phyloP scores from a whole-genome alignment of 148 eudicot genomes.

The Euryodendron excelsum region DNA sequence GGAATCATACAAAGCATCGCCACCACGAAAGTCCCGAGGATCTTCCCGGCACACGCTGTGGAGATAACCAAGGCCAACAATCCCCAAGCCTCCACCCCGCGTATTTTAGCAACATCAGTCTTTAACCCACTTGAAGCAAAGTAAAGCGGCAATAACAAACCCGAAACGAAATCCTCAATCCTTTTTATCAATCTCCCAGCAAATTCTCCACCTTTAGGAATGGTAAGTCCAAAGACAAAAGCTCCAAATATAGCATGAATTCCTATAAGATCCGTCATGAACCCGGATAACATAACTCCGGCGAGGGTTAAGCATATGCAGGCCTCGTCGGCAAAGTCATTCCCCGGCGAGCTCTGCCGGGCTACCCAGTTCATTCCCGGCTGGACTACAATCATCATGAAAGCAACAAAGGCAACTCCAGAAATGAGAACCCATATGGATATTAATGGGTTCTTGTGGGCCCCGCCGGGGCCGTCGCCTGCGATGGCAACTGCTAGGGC shows the following conservation, averaged over 20 bases:
- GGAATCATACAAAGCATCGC: constrained; percentile 51
- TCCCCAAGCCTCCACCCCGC: constrained; percentile 54
- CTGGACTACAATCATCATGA: constrained; percentile 40
- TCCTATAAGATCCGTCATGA: constrained; percentile 48
- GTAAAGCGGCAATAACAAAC: constrained; percentile 50
- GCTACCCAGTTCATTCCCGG: constrained; percentile 45
- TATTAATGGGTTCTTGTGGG: constrained; percentile 41
- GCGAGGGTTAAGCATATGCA: constrained; percentile 41
- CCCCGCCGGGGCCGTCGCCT: too few relatives aligned
- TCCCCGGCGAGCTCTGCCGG: constrained; percentile 31
- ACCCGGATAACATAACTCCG: constrained; percentile 46
- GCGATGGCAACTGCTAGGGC: constrained; percentile 54
- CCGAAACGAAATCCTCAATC: constrained; percentile 59
- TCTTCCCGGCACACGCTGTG: constrained; percentile 56
- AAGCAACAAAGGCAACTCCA: constrained; percentile 37
- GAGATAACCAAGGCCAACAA: constrained; percentile 44
- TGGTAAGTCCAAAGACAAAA: constrained; percentile 44
- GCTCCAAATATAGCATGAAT: constrained; percentile 49
- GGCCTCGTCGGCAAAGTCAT: too few relatives aligned
- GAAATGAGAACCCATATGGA: constrained; percentile 47
- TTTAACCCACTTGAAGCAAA: constrained; percentile 71
- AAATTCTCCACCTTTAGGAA: constrained; percentile 49
- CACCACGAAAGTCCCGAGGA: constrained; percentile 42
- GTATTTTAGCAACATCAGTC: constrained; percentile 46
- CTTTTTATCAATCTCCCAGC: constrained; percentile 44